Evolutionary conservation across 1,139 yeast genomes (phyloP).

Genomic region (Saccharomyces pastorianus): DNA sequence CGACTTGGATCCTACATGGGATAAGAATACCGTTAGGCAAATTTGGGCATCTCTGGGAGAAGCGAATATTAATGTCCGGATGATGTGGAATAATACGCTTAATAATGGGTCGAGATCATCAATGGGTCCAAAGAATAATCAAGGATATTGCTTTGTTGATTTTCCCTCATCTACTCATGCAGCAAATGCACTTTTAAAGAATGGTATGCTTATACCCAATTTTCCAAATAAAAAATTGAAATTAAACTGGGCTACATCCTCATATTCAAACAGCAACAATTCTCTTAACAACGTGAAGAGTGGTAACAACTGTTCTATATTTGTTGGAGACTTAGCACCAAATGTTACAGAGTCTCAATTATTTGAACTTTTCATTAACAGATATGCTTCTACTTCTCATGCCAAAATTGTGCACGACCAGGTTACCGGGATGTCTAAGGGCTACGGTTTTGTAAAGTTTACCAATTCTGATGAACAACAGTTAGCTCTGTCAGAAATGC

Average conservation of each 20-base stretch:
- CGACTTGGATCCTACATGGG: constrained; percentile 67
- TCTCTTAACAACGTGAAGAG: not conserved
- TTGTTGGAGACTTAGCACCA: constrained; percentile 75
- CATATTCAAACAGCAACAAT: constrained; percentile 40
- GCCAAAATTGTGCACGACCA: constrained; percentile 75
- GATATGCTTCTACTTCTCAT: constrained; percentile 54
- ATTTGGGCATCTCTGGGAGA: constrained; percentile 45
- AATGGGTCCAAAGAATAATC: constrained; percentile 34
- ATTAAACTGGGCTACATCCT: constrained; percentile 69
- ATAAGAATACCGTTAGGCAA: constrained; percentile 49
- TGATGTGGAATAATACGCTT: constrained; percentile 36
- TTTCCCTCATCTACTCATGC: constrained; percentile 59
- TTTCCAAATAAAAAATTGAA: constrained; percentile 51
- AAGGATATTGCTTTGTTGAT: constrained; percentile 70
- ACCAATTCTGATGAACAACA: constrained; percentile 55
- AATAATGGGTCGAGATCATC: constrained; percentile 18
- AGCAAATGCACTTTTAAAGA: constrained; percentile 52
- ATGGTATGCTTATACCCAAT: constrained; percentile 59
- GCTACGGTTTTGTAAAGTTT: constrained; percentile 71
- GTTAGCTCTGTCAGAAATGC: constrained; percentile 61
- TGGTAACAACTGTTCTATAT: constrained; percentile 47
- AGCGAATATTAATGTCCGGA: constrained; percentile 38
- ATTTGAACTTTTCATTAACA: constrained; percentile 55
- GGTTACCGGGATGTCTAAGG: constrained; percentile 59
- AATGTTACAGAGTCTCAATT: constrained; percentile 64